phyloP scores from a whole-genome alignment of 139 green algal species.

The Chlorella sp. region DNA sequence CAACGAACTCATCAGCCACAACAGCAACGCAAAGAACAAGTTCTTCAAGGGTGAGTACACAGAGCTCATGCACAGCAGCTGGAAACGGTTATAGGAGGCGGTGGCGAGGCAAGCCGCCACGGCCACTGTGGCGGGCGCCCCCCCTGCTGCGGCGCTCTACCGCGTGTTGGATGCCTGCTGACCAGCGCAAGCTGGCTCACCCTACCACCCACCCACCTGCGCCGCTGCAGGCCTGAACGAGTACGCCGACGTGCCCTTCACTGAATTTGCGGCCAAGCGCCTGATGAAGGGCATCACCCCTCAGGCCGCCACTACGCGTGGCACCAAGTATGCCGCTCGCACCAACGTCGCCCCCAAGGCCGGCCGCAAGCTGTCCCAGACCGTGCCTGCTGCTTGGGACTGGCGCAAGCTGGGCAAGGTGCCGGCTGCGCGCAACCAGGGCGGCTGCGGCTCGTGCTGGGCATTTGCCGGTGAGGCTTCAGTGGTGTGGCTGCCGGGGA shows the following conservation, averaged over 20 bases:
- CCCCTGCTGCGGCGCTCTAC: neutral
- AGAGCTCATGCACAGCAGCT: neutral
- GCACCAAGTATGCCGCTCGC: neutral
- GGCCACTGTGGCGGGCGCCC: neutral
- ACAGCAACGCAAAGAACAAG: neutral
- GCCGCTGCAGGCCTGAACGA: neutral
- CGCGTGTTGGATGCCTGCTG: neutral
- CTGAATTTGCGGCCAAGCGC: neutral
- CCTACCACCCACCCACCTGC: neutral
- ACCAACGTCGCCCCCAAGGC: neutral
- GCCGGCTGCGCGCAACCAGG: neutral
- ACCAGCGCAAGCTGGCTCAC: neutral
- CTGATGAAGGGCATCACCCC: neutral
- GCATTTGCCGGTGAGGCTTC: neutral
- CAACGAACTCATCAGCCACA: too few relatives aligned
- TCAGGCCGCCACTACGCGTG: too few relatives aligned
- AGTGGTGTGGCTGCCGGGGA: neutral
- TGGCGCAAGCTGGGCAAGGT: conserved; percentile 2
- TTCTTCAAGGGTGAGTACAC: too few relatives aligned
- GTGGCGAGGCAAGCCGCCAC: too few relatives aligned
- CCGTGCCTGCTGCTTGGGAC: neutral
- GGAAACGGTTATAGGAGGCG: neutral
- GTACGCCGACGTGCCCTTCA: neutral
- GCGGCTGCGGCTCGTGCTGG: conserved; percentile 7
- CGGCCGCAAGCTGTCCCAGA: conserved; percentile 4